Base-by-base conservation (phyloP, 1,139 yeast genomes). In the Hanseniaspora gamundiae region DNA sequence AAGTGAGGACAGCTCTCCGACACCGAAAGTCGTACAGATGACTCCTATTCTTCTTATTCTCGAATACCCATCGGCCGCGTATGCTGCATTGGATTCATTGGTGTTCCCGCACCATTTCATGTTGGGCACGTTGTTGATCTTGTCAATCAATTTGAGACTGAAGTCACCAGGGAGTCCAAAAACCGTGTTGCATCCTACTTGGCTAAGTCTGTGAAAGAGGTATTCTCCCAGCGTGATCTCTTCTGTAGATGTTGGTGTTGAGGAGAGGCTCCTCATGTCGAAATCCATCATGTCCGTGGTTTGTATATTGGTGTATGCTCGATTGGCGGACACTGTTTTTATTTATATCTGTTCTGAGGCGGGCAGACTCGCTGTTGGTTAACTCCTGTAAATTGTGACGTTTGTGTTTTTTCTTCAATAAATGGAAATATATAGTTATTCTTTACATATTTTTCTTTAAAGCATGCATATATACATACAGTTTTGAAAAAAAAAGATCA, bases 131-230 rank as follows among this genome's bases (percentile, higher is more conserved):
- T 68, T 69, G 50, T 73, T 71, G 43, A 77, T 62, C 52, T 74
- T 72, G 52, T 77, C 82, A 39, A 77, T 62, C 39, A 78, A 60
- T 1, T 77, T 65, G 56, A 75, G 66, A 55, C 74, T 77, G 67
- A 75, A 77, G 51, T 76, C 83, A 35, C 83, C 83, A 2, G 83
- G 82, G 24, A 77, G 72, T 28, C 84, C 84, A 50, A 77, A 78
- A 42, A 78, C 67, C 29, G 83, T 74, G 42, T 66, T 61, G 44
- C 75, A 66, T 16, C 70, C 69, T 43, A 75, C 61, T 57, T 77
- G 80, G 53, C 63, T 67, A 46, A 78, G 57, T 55, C 82, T 65
- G 53, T 73, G 77, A 52, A 77, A 76, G 42, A 78, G 58, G 52
- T 73, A 78, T 45, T 68, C 68, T 43, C 80, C 78, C 46, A 78